A percentile compares a stretch with the other conserved stretches of the same genome.
Evolutionary conservation across 257 asterid species (phyloP).

Genomic region (Phtheirospermum japonicum): DNA sequence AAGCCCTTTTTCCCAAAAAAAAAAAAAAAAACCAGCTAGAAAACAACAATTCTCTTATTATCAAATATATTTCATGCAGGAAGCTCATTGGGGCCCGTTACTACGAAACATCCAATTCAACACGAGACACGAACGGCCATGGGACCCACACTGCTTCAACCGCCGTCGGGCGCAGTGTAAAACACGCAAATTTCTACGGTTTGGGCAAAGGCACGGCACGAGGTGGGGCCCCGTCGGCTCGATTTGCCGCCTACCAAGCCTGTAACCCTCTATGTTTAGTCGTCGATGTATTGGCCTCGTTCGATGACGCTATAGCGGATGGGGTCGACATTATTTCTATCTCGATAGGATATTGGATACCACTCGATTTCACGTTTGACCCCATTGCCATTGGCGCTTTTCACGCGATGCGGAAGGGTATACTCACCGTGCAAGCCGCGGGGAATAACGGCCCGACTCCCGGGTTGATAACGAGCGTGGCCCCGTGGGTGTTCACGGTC

Average conservation of each 20-base stretch:
- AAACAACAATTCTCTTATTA: too few relatives aligned
- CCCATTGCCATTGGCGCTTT: conserved; percentile 39
- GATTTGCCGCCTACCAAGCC: conserved; percentile 33
- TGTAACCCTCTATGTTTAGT: conserved; percentile 17
- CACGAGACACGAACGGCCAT: conserved; percentile 17
- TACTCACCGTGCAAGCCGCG: conserved; percentile 27
- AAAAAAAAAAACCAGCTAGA: too few relatives aligned
- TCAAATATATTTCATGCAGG: too few relatives aligned
- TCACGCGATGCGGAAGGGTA: conserved; percentile 33
- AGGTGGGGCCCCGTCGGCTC: conserved; percentile 38
- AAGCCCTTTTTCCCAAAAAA: too few relatives aligned
- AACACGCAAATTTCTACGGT: conserved; percentile 25
- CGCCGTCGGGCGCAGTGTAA: conserved; percentile 27
- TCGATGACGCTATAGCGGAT: conserved; percentile 40
- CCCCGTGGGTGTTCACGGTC: conserved; percentile 32
- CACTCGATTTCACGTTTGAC: not conserved
- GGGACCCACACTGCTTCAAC: conserved; percentile 38
- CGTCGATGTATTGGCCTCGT: conserved; percentile 23
- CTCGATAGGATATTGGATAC: conserved; percentile 23
- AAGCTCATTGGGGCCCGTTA: conserved; percentile 46
- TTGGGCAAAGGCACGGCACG: conserved; percentile 30
- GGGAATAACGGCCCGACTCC: conserved; percentile 23
- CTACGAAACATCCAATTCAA: conserved; percentile 11
- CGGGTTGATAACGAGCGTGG: conserved; percentile 1
- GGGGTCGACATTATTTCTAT: conserved; percentile 43